Conservation (phyloP, 345 rosid genomes). For the Lepidium africanum region DNA sequence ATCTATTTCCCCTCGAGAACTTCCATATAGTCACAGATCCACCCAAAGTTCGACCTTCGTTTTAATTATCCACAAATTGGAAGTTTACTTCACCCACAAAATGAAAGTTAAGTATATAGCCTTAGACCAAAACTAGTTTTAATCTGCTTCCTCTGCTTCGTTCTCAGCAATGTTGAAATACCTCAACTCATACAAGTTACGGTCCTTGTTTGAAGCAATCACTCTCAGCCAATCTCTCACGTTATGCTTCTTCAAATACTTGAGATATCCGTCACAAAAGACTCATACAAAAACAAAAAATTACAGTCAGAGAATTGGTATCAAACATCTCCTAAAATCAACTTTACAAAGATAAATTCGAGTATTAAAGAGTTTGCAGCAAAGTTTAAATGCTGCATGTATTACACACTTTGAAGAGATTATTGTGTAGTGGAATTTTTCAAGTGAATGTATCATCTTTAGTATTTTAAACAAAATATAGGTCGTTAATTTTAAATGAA, state of each 20-base stretch:
- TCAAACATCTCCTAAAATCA: background rate
- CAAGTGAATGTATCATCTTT: no score
- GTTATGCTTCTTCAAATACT: conserved; percentile 85
- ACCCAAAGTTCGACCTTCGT: no score
- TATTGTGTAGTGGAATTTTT: no score
- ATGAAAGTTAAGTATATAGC: background rate
- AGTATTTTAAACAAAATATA: no score
- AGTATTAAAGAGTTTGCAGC: no score
- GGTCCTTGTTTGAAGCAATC: conserved; percentile 79
- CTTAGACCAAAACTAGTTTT: conserved; percentile 1
- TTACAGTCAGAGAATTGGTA: background rate
- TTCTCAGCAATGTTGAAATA: conserved; percentile 94
- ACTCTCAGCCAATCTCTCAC: conserved; percentile 93
- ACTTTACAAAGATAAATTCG: background rate
- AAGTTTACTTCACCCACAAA: no score
- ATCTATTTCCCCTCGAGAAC: no score
- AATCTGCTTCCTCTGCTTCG: conserved; percentile 84
- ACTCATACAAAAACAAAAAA: background rate
- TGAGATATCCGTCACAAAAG: conserved; percentile 45
- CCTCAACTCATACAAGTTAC: conserved; percentile 67
- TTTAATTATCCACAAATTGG: no score
- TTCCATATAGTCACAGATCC: no score
- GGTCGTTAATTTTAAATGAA: no score
- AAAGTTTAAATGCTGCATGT: no score
- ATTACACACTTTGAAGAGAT: no score